A percentile compares a stretch with the other conserved stretches of the same genome.
phyloP scores from a whole-genome alignment of 2,329 filamentous ascomycete species.

The Akanthomyces lecanii region DNA sequence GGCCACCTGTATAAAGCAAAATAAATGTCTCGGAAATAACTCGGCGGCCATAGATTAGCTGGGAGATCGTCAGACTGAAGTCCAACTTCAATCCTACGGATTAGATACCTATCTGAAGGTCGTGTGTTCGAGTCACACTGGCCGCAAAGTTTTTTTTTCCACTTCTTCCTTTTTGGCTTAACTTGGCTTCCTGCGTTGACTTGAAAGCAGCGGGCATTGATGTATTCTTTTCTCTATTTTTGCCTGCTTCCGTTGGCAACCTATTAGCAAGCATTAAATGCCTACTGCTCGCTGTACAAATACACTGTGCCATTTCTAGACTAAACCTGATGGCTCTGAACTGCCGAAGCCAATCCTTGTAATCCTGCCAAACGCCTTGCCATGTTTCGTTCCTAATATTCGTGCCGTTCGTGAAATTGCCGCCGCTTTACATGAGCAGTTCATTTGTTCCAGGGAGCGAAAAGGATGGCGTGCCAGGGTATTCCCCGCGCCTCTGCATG shows the following conservation, averaged over 20 bases:
- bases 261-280: no score
- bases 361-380: constrained; percentile 15
- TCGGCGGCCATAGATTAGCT: constrained; percentile 27
- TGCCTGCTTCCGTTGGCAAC: no score
- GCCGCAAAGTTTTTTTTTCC: constrained; percentile 24
- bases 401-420: background rate
- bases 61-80: constrained; percentile 29
- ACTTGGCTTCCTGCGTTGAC: no score
- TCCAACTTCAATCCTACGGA: constrained; percentile 25
- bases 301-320: background rate
- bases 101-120: constrained; percentile 27
- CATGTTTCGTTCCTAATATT: background rate
- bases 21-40: constrained; percentile 17
- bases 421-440: constrained; percentile 26
- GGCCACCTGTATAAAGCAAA: constrained; percentile 1
- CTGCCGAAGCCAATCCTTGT: background rate
- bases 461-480: constrained; percentile 23
- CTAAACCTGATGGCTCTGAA: no score
- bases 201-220: no score
- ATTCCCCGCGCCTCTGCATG: constrained; percentile 23
- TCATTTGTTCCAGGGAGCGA: constrained; percentile 29
- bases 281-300: background rate
- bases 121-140: constrained; percentile 31
- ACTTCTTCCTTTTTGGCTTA: background rate
- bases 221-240: background rate